Evolutionary conservation across 73 alveolate genomes (phyloP).

Genomic region (Paramecium bursaria): DNA sequence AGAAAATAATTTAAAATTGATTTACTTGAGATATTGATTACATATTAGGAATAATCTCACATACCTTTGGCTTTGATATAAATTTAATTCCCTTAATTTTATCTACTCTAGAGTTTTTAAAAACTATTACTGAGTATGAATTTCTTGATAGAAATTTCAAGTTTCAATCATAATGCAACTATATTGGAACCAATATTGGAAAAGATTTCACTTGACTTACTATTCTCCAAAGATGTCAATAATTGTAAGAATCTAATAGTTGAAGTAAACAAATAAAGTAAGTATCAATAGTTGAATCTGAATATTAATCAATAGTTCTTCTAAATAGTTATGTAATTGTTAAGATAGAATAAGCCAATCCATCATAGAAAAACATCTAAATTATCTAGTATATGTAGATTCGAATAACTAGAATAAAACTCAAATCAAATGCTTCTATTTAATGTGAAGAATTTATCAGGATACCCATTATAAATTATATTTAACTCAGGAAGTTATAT

Average conservation of each 20-base stretch:
- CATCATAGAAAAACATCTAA: too few species aligned
- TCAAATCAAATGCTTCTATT: too few species aligned
- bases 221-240: neutral
- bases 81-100: neutral
- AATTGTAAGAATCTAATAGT: neutral
- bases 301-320: constrained; percentile 8
- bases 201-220: constrained; percentile 15
- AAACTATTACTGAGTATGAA: neutral
- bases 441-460: too few species aligned
- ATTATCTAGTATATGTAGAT: too few species aligned
- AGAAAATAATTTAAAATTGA: constrained; percentile 31
- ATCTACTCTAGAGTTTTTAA: neutral
- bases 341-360: too few species aligned
- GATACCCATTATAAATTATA: too few species aligned
- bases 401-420: too few species aligned
- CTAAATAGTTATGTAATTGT: too few species aligned
- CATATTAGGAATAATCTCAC: neutral
- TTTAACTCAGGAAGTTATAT: too few species aligned
- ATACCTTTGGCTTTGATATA: neutral
- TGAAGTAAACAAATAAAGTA: constrained; percentile 15
- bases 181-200: constrained; percentile 31
- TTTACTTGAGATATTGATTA: constrained; percentile 17
- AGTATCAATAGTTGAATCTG: constrained; percentile 7
- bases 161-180: constrained; percentile 7
- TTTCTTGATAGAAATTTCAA: neutral